These are phyloP conservation scores for Penicillium lividum DNA, from an alignment of 495 filamentous ascomycete species.

Conservation along the genomic window DNA sequence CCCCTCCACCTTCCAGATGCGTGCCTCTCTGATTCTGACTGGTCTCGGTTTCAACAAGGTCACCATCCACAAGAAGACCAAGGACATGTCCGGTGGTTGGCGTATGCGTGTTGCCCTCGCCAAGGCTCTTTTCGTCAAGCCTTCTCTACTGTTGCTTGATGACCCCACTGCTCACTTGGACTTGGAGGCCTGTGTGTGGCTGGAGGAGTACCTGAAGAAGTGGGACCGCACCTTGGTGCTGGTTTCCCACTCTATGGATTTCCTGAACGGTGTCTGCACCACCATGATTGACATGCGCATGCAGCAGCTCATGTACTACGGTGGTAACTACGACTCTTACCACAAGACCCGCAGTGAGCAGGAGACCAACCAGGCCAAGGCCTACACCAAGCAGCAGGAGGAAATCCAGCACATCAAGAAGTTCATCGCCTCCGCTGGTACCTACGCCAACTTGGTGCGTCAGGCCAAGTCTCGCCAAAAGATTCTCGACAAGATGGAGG, in stretches of 20 bases:
- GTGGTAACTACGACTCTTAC: slow-evolving; percentile 99
- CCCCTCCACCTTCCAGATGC: slow-evolving; percentile 97
- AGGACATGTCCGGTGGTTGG: slow-evolving; percentile 99
- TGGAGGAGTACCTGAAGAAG: slow-evolving; percentile 99
- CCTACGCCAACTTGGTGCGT: slow-evolving; percentile 97
- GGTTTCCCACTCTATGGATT: slow-evolving; percentile 97
- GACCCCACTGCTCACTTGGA: slow-evolving; percentile 99
- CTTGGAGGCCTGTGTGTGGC: slow-evolving; percentile 98
- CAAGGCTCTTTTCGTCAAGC: slow-evolving; percentile 98
- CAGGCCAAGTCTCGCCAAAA: slow-evolving; percentile 99
- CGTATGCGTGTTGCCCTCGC: slow-evolving; percentile 97
- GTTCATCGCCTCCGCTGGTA: slow-evolving; percentile 99
- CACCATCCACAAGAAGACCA: slow-evolving; percentile 98
- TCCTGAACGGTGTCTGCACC: slow-evolving; percentile 98
- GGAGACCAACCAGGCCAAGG: slow-evolving; percentile 97
- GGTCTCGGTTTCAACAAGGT: slow-evolving; percentile 98
- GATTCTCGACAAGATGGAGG: slow-evolving; percentile 99
- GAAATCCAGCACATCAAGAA: slow-evolving; percentile 99
- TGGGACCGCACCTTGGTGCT: slow-evolving; percentile 98
- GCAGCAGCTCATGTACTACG: slow-evolving; percentile 93
- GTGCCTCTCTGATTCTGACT: slow-evolving; percentile 93
- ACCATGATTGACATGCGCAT: slow-evolving; percentile 98
- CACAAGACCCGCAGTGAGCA: slow-evolving; percentile 92
- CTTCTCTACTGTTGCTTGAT: slow-evolving; percentile 90
- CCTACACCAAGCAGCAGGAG: slow-evolving; percentile 98